Base-by-base conservation (phyloP, 768 basidiomycete genomes). In the Megacollybia marginata region DNA sequence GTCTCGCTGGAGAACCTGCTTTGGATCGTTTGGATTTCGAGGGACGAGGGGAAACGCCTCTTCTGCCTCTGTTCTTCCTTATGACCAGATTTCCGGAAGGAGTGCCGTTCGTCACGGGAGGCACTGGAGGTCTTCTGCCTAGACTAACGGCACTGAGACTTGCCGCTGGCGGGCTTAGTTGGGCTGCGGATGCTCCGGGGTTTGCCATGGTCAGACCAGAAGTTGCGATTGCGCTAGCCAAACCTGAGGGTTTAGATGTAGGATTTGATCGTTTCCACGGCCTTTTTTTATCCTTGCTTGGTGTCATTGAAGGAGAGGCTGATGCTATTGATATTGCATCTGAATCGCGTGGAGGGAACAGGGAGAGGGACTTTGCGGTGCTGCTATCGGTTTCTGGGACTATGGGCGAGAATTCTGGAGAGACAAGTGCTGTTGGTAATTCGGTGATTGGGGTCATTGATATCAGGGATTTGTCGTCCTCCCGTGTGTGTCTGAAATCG, bases 201-300 rank as follows among this genome's bases (percentile, higher is more conserved):
- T 80, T 78, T 10, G 80, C 78, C 76, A 88, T 85, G 44, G 82
- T 75, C 31, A 83, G 66, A 15, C 83, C 80, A 15, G 80, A 80
- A 2, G 81, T 78, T 1, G 84, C 82, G 46, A 86, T 72, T 1
- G 83, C 85, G 46, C 75, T 73, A 4, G 85, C 84, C n/a, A 86
- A 72, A 20, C 80, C 78, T 0, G 77, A 73, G 2, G 79, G 75
- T 57, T 78, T 80, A 44, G 62, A 66, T 2, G 71, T 64, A 4
- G 65, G 44, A 57, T 78, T 80, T 15, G 57, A 53, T 36, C 72
- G 65, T 33, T 66, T 61, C 74, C 76, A 78, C 9, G 72, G 67
- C 16, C 35, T 10, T 36, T 36, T 36, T 36, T 36, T 36, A 16
- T 36, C 35, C 16, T 36, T 36, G 10, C 10, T 10, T 16, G 35